A percentile compares a stretch with the other conserved stretches of the same genome.
Conservation (phyloP, 192 early-diverging fungal genomes). For the Pilobolus umbonatus region DNA sequence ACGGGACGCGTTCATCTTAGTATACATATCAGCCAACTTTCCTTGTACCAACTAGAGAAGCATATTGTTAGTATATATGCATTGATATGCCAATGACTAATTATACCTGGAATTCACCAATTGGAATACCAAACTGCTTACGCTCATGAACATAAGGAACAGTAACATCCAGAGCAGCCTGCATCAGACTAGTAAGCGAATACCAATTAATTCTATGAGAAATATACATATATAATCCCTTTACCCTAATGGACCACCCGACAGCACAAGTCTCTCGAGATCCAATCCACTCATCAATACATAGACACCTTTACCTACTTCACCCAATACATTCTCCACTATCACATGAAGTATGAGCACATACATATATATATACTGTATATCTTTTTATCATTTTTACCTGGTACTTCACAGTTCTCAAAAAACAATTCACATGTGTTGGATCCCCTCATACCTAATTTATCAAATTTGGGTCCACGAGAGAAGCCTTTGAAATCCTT, state of each 20-base stretch:
- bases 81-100: neutral
- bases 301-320: conserved; percentile 84
- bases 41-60: conserved; percentile 67
- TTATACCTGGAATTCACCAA: conserved; percentile 76
- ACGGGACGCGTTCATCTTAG: conserved; percentile 87
- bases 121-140: conserved; percentile 78
- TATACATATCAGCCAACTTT: conserved; percentile 98
- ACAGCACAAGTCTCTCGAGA: conserved; percentile 82
- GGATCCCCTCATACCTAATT: conserved; percentile 93
- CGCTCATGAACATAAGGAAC: conserved; percentile 84
- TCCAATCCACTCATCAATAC: conserved; percentile 96
- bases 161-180: conserved; percentile 74
- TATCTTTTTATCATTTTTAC: conserved; percentile 18
- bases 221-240: neutral
- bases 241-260: conserved; percentile 84
- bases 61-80: neutral
- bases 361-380: neutral
- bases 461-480: conserved; percentile 85
- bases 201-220: neutral
- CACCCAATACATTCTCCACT: conserved; percentile 82
- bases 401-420: conserved; percentile 88
- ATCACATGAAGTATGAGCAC: conserved; percentile 7
- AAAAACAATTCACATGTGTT: conserved; percentile 95
- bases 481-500: conserved; percentile 80
- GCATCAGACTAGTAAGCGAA: conserved; percentile 64